Conservation (phyloP, 2,329 filamentous ascomycete species). For the Beauveria asiatica region DNA sequence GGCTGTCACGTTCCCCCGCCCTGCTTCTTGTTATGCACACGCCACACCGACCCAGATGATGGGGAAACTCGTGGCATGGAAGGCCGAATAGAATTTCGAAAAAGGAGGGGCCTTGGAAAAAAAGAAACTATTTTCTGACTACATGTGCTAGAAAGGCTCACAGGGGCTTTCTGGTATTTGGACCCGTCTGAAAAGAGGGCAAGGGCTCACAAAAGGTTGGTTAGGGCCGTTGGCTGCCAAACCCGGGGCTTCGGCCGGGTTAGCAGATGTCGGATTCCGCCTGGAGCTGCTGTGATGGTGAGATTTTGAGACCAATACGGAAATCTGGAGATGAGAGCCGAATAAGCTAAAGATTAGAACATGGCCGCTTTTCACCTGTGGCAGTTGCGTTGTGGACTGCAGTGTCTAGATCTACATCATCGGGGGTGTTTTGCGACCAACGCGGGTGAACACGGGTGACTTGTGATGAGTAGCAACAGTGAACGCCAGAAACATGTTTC, state of each 20-base stretch:
- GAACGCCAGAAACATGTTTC: too few relatives aligned
- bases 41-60: background rate
- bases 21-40: background rate
- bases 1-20: background rate
- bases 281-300: background rate
- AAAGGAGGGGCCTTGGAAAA: background rate
- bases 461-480: too few relatives aligned
- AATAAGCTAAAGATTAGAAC: background rate
- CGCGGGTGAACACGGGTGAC: background rate
- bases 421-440: background rate
- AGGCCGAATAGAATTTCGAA: background rate
- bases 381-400: too few relatives aligned
- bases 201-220: slow-evolving; percentile 1
- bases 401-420: background rate
- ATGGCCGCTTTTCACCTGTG: too few relatives aligned
- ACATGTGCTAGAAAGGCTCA: background rate
- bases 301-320: background rate
- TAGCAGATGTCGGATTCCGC: background rate
- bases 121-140: slow-evolving; percentile 6
- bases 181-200: background rate
- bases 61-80: background rate
- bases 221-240: background rate
- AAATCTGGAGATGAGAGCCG: too few relatives aligned
- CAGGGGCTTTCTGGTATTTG: background rate
- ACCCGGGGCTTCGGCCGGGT: slow-evolving; percentile 2